Base-by-base conservation (phyloP, 2,329 filamentous ascomycete species). In the Microsporum ferrugineum region DNA sequence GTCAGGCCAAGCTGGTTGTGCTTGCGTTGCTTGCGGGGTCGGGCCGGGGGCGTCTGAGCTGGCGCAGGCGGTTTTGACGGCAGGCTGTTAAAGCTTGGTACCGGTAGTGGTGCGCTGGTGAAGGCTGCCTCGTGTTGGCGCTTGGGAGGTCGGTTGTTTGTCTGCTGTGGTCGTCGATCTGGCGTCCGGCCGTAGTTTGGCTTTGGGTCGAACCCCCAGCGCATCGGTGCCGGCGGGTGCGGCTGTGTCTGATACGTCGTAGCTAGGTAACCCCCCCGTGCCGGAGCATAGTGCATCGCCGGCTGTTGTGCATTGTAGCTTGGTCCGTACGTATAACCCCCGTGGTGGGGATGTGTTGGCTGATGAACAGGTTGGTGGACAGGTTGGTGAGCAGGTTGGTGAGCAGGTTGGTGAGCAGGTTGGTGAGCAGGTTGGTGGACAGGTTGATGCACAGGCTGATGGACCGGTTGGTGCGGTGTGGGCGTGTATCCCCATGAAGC, bases 1-100 rank as follows among this genome's bases (percentile, higher is more conserved):
- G 78, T 80, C 58, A 80, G 65, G 0, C 78, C 78, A 4, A 80
- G 71, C 60, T 78, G 74, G 51, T 80, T 80, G 49, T 76, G 71
- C 59, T 75, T 77, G 31, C 66, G 47, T 49, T 73, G 71, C 61
- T 76, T 77, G 62, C 72, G 74, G 60, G 75, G 75, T 31, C 69
- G 69, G 12, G 68, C 63, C 10, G 67, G 65, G 57, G 75, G 73
- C 1, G 66, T 69, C 3, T 72, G 68, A 1, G 69, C 66, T 4
- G 72, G 68, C 1, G 69, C 66, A 2, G 75, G 76, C 17, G 76
- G 75, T 64, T 77, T 77, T 1, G 69, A 72, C 3, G 76, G 75
- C 14, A 78, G 63, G 59, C 75, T 73, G 56, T 73, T 74, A 3
- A 75, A 75, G 63, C 73, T 76, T 2, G 76, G 76, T 3, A 77